Percentiles rank a stretch among this genome's conserved stretches.
Conservation (phyloP, 305 asterid genomes). For the Fraxinus xanthoxyloides region DNA sequence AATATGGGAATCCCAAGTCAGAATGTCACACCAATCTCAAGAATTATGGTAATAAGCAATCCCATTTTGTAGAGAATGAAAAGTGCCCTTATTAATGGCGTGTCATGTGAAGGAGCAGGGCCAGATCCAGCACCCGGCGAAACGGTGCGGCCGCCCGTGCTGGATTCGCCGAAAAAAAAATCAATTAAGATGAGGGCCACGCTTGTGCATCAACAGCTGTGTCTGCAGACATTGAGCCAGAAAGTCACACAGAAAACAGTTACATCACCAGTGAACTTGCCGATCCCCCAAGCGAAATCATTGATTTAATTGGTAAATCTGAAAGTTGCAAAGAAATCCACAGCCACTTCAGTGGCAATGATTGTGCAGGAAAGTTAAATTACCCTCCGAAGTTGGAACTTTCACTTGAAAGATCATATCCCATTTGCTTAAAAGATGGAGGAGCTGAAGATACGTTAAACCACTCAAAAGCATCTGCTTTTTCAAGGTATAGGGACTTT, state of each 20-base stretch:
- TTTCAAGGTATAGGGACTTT: not conserved
- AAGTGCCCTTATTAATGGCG: no score
- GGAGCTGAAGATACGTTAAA: not conserved
- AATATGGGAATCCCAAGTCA: no score
- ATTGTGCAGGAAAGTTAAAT: not conserved
- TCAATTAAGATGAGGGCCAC: constrained; percentile 5
- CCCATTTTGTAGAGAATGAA: no score
- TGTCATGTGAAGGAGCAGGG: no score
- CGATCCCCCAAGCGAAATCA: not conserved
- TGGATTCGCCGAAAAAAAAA: no score
- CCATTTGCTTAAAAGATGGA: not conserved
- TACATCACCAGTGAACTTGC: not conserved
- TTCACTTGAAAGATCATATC: not conserved
- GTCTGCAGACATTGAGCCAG: not conserved
- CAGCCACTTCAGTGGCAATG: not conserved
- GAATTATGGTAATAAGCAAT: no score
- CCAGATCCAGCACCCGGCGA: no score
- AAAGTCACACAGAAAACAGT: not conserved
- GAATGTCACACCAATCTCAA: no score
- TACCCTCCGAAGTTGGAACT: not conserved
- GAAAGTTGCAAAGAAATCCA: not conserved
- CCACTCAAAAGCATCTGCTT: not conserved
- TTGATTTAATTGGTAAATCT: not conserved
- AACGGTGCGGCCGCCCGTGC: no score
- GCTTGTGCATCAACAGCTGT: constrained; percentile 6